Evolutionary conservation across 768 basidiomycete species (phyloP).

Genomic region (Suillus hirtellus): DNA sequence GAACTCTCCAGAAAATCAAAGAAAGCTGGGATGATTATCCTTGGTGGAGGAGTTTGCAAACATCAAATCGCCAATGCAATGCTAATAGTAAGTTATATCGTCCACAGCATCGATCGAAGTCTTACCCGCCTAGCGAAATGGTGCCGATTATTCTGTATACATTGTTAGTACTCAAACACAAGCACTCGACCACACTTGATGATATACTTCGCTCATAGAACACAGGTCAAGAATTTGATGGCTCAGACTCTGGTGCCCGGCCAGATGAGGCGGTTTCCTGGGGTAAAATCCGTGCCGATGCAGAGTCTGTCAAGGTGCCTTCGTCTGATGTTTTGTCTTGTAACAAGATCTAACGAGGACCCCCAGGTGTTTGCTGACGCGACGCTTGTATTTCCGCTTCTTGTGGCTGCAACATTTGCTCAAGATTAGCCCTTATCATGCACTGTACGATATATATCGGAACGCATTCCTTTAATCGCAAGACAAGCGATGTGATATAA

Average conservation of each 20-base stretch:
- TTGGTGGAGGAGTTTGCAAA: conserved; percentile 98
- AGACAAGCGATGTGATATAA: conserved; percentile 2
- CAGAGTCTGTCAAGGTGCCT: conserved; percentile 78
- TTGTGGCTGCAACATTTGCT: conserved; percentile 95
- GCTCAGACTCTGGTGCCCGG: conserved; percentile 94
- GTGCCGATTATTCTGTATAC: conserved; percentile 96
- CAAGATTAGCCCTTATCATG: conserved; percentile 29
- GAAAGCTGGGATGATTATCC: conserved; percentile 97
- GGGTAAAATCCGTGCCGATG: conserved; percentile 92
- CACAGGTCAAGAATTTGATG: conserved; percentile 99
- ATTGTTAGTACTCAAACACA: conserved; percentile 55
- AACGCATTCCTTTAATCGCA: neutral
- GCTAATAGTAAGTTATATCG: conserved; percentile 73
- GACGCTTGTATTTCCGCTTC: conserved; percentile 91
- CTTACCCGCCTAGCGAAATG: conserved; percentile 70
- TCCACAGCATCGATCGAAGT: conserved; percentile 10
- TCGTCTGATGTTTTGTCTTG: neutral
- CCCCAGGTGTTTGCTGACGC: conserved; percentile 88
- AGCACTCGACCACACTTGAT: neutral
- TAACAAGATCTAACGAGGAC: conserved; percentile 10
- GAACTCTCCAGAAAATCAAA: conserved; percentile 83
- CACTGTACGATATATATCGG: neutral
- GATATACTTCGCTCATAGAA: conserved; percentile 51
- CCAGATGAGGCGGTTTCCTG: conserved; percentile 98
- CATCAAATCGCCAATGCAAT: conserved; percentile 99